Evolutionary conservation across 2,329 filamentous ascomycete genomes (phyloP), one percentile per base, ranked within the genome.

Genomic region (Fusarium palustre): DNA sequence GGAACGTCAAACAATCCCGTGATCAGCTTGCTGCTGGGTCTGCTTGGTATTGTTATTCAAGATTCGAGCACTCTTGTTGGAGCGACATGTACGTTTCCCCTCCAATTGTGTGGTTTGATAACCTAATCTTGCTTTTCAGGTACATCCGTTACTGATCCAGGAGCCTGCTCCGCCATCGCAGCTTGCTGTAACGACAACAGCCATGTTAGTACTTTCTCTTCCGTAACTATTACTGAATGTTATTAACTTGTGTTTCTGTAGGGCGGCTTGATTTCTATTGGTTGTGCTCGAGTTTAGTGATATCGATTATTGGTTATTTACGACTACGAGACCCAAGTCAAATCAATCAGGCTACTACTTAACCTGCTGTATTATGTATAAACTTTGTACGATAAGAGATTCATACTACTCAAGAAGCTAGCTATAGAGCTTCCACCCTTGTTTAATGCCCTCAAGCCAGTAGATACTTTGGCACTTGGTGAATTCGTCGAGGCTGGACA

Each of bases 71-170:
- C 1, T n/a, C 18, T 6, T 2, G 5, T 38, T 13, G 36, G 36
- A 38, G 0, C 6, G 6, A 38, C 36, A 38, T 38, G 36, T 38
- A 2, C 3, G 36, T 20, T 7, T 38, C 5, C n/a, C n/a, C 0
- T 3, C 0, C 9, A 38, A 38, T 38, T 5, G 0, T 38, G 10
- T 5, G 12, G 18, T 7, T 38, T n/a, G 1, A 1, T 5, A 12
- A 38, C 20, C 36, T 38, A 12, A 20, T 2, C 20, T 12, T 4
- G 20, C 10, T 10, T 13, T 20, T 4, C n/a, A 38, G 36, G 36
- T 18, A 7, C 10, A 38, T 20, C 36, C 20, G 0, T 4, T 7
- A 5, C 36, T 2, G n/a, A 38, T n/a, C 9, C 5, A 7, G 36
- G 0, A 38, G 10, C 10, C 1, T 38, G 36, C 12, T 9, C 0